Percentiles rank a stretch among this genome's conserved stretches.
phyloP scores from a whole-genome alignment of 495 filamentous ascomycete species.

The Penicillium taxi region DNA sequence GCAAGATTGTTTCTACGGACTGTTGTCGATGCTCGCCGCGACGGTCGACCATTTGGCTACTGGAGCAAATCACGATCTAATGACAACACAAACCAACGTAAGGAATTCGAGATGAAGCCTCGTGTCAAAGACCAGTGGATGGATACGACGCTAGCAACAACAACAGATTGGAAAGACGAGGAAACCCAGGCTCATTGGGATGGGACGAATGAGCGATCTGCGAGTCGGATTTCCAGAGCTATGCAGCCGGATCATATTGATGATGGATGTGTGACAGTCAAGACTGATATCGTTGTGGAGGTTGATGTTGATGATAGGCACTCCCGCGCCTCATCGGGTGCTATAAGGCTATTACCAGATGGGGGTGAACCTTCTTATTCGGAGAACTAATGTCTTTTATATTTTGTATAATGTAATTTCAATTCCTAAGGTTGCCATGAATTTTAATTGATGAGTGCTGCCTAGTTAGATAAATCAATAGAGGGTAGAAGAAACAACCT shows the following conservation, averaged over 20 bases:
- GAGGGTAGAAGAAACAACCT: no score
- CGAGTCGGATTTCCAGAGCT: conserved; percentile 12
- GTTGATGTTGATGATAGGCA: conserved; percentile 23
- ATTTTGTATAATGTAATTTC: no score
- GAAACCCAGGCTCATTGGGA: conserved; percentile 12
- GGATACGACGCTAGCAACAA: conserved; percentile 13
- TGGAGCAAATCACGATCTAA: conserved; percentile 21
- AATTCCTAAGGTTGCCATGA: no score
- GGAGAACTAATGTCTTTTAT: no score
- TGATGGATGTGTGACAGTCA: conserved; percentile 20
- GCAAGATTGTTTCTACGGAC: conserved; percentile 26
- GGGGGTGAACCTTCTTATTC: no score
- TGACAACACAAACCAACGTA: conserved; percentile 6
- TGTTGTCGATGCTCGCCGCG: conserved; percentile 18
- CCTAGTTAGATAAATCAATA: no score
- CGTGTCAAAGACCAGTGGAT: conserved; percentile 13
- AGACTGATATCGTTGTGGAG: conserved; percentile 27
- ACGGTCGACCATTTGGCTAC: conserved; percentile 18
- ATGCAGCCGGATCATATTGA: conserved; percentile 12
- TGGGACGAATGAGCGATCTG: conserved; percentile 9
- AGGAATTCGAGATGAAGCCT: conserved; percentile 15
- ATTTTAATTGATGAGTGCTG: no score
- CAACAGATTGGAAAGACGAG: conserved; percentile 14
- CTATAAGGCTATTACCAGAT: conserved; percentile 11
- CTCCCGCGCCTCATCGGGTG: conserved; percentile 14